phyloP scores from a whole-genome alignment of 2,329 filamentous ascomycete species.

The Raffaelea deltoideospora region DNA sequence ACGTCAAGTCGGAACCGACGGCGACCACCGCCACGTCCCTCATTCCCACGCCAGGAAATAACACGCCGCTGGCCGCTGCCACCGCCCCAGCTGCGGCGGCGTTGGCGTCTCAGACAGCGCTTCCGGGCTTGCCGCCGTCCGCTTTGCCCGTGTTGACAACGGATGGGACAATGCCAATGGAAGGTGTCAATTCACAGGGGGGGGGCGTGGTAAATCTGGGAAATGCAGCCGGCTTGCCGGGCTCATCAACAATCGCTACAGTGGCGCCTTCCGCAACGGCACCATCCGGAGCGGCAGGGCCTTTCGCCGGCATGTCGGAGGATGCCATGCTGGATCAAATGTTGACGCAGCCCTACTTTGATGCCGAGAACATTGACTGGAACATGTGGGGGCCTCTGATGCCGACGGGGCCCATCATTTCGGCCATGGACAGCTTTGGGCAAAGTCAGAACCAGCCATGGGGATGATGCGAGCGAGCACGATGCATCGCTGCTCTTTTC shows the following conservation, averaged over 20 bases:
- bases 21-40: too few relatives aligned
- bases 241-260: too few relatives aligned
- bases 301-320: too few relatives aligned
- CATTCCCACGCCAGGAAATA: too few relatives aligned
- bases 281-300: not conserved
- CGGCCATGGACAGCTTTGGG: constrained; percentile 11
- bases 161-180: too few relatives aligned
- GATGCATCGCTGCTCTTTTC: too few relatives aligned
- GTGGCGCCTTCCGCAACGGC: not conserved
- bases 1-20: too few relatives aligned
- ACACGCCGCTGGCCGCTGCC: not conserved
- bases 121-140: too few relatives aligned
- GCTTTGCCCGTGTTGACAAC: too few relatives aligned
- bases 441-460: constrained; percentile 10
- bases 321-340: constrained; percentile 25
- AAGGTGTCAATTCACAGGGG: too few relatives aligned
- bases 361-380: constrained; percentile 28
- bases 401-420: constrained; percentile 1
- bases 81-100: not conserved
- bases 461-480: constrained; percentile 4
- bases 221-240: too few relatives aligned
- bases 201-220: too few relatives aligned
- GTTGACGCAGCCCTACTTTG: constrained; percentile 25
- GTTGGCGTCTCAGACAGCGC: not conserved
- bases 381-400: constrained; percentile 24